Evolutionary conservation across 2,329 filamentous ascomycete species (phyloP).

Genomic region (Lecanicillium sp.): DNA sequence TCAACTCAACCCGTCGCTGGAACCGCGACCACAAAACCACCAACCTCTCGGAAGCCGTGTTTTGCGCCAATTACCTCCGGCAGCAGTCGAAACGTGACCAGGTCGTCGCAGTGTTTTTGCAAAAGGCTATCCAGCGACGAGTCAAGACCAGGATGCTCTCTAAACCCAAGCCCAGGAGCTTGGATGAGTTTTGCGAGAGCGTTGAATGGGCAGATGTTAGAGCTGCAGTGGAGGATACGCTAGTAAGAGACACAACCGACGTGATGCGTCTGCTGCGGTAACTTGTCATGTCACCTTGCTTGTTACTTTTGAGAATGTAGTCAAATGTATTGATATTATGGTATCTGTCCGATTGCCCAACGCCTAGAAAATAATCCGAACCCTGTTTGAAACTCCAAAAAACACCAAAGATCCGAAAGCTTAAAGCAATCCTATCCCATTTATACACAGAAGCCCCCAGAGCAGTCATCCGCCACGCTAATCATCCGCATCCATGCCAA

Average conservation of each 20-base stretch:
- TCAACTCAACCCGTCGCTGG: slow-evolving; percentile 29
- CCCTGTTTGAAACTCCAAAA: too few relatives aligned
- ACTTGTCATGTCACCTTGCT: too few relatives aligned
- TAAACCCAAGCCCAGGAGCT: slow-evolving; percentile 13
- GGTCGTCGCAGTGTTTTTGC: slow-evolving; percentile 23
- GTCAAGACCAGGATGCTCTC: slow-evolving; percentile 9
- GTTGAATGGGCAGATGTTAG: slow-evolving; percentile 26
- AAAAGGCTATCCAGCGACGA: slow-evolving; percentile 20
- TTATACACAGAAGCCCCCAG: not conserved
- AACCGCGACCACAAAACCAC: slow-evolving; percentile 29
- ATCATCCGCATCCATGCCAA: slow-evolving; percentile 31
- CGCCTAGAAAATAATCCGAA: too few relatives aligned
- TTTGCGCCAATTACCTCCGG: slow-evolving; percentile 23
- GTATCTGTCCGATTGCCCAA: not conserved
- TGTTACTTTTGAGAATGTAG: not conserved
- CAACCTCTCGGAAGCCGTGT: slow-evolving; percentile 22
- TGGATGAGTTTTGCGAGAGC: slow-evolving; percentile 25
- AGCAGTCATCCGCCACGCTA: slow-evolving; percentile 11
- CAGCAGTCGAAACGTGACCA: slow-evolving; percentile 28
- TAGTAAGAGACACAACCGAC: slow-evolving; percentile 16
- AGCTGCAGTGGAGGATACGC: slow-evolving; percentile 20
- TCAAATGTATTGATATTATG: not conserved
- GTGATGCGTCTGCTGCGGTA: slow-evolving; percentile 4
- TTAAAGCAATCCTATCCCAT: not conserved
- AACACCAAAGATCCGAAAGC: not conserved